Base-by-base conservation (phyloP, 768 basidiomycete species). In the Nevesoporus exiguus region DNA sequence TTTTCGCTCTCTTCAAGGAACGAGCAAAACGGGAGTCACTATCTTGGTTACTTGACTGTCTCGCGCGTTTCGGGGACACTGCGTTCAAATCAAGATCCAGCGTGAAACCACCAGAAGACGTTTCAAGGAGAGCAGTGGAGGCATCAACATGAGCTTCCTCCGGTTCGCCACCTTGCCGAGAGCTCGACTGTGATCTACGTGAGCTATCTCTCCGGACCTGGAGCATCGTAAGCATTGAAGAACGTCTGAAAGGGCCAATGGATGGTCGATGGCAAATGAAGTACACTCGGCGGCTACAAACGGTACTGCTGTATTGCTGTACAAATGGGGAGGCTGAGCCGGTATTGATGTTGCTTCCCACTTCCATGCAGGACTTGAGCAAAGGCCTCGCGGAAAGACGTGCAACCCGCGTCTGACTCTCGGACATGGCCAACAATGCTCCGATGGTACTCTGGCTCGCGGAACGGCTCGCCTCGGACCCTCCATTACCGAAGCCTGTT, bases 361-460 rank as follows among this genome's bases (percentile, higher is more conserved):
- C 54, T 45, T 57, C 48, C 52, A 65, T 66, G 64, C 54, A 41
- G 15, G 37, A 37, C 40, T 25, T 36, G 3, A 45, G 27, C 40
- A 17, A 57, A 30, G 9, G 19, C 44, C 36, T 41, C 29, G 10
- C 37, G 30, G 14, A 36, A 37, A 44, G 36, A 29, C 27, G 27
- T 29, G 36, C 49, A 49, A 37, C 24, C 43, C 15, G 51, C 49
- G 42, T 52, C 54, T 36, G 29, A 51, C 48, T 36, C n/a, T n/a
- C n/a, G n/a, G 63, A 66, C 37, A 78, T 73, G 75, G 77, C 80
- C 70, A 87, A 88, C 69, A 81, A 87, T 73, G 75, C 68, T 8
- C 44, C 69, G 21, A 47, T 72, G 39, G 64, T 75, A 37, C 52
- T 56, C 17, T 56, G 56, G 21, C 59, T 76, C n/a, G 62, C 62